Conservation (phyloP, 2,329 filamentous ascomycete species). For the Lasiodiplodia gonubiensis region DNA sequence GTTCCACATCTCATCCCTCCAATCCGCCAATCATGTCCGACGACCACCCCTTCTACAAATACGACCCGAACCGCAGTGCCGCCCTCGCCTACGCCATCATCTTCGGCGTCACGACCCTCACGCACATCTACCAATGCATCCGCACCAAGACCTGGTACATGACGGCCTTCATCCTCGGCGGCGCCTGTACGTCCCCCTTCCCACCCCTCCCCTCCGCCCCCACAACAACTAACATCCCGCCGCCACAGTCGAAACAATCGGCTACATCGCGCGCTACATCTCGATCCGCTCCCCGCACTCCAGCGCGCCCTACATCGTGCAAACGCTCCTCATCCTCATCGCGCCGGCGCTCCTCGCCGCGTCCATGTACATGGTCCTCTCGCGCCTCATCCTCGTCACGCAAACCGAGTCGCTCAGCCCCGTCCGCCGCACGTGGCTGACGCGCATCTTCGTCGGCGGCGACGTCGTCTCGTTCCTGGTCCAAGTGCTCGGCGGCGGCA, state of each 20-base stretch:
- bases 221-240: not conserved
- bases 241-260: conserved; percentile 55
- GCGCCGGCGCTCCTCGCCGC: conserved; percentile 56
- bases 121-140: not conserved
- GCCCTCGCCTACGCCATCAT: conserved; percentile 11
- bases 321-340: conserved; percentile 52
- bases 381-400: conserved; percentile 46
- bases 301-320: conserved; percentile 50
- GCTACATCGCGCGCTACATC: conserved; percentile 56
- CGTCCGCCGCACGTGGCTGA: conserved; percentile 44
- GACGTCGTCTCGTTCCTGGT: conserved; percentile 51
- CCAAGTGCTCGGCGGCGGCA: conserved; percentile 37
- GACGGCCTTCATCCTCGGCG: not conserved
- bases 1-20: too few species aligned
- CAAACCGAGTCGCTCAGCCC: conserved; percentile 42
- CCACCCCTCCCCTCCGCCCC: too few species aligned
- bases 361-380: conserved; percentile 52
- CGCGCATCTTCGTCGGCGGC: conserved; percentile 50
- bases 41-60: conserved; percentile 38
- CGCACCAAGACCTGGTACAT: conserved; percentile 7
- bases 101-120: not conserved
- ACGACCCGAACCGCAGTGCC: conserved; percentile 37
- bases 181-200: too few species aligned
- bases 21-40: not conserved
- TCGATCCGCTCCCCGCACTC: conserved; percentile 40